Evolutionary conservation across 805 yeast species (phyloP), one percentile per base, ranked within the genome.

Genomic region (Kodamaea kaohsiungensis): DNA sequence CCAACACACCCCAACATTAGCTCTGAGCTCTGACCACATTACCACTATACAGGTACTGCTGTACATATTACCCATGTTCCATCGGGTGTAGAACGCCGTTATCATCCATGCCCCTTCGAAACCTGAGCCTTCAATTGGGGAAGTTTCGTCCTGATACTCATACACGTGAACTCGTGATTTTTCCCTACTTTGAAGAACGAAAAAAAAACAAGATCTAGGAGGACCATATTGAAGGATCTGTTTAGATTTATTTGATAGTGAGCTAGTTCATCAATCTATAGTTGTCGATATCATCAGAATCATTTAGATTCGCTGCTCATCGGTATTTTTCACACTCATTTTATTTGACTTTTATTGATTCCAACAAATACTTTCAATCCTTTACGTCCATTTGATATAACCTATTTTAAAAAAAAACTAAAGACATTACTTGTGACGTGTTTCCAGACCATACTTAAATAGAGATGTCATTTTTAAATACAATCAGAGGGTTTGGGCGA

Each of bases 401-500:
- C 25, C 25, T 22, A 22, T 22, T 22, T 22, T 6, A 6, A 22
- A 22, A 4, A 4, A 22, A 9, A 30, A 8, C 33, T 27, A 27
- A 6, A 5, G 35, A 30, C 25, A 30, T 30, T 30, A 30, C 35
- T 5, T 5, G 35, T 30, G 35, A 30, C 35, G 35, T 30, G 35
- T 30, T 30, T 30, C 8, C 35, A 38, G 42, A 38, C 15, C 42
- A 38, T 7, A 10, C 5, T 40, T 15, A 40, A 40, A 12, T 13
- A 17, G 18, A 40, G 45, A 78, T 78, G 82, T 78, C 82, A 9
- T 78, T 78, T 58, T 68, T 78, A 40, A 75, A 75, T 59, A 75
- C 81, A 38, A 77, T 78, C 47, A 64, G 81, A 62, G 82, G 82
- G 17, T 68, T 78, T 50, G 80, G 80, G 17, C 67, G 80, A 59